These are phyloP conservation scores for Erucastrum elatum DNA, from an alignment of 345 rosid species.

Conservation along the genomic window DNA sequence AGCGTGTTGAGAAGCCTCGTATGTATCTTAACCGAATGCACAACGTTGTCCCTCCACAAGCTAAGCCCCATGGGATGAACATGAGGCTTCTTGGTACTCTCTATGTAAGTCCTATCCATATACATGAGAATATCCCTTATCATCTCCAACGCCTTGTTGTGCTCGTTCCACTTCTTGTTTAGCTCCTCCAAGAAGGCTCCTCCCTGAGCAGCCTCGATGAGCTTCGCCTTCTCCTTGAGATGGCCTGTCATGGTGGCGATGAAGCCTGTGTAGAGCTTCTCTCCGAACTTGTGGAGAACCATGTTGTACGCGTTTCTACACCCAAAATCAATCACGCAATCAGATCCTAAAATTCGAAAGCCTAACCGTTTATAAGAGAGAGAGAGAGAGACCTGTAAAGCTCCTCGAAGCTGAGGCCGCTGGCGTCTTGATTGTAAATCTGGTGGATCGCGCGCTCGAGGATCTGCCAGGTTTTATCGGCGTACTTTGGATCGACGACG, in stretches of 20 bases:
- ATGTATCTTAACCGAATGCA: constrained; percentile 74
- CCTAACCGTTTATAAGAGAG: not conserved
- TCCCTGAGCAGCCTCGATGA: constrained; percentile 90
- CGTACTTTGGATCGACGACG: constrained; percentile 95
- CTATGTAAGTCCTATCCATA: constrained; percentile 94
- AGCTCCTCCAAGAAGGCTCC: constrained; percentile 87
- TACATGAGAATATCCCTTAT: constrained; percentile 97
- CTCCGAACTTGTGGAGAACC: constrained; percentile 98
- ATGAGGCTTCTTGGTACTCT: constrained; percentile 73
- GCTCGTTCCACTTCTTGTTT: constrained; percentile 96
- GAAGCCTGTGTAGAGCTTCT: constrained; percentile 78
- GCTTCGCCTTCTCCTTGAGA: constrained; percentile 76
- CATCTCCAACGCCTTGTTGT: constrained; percentile 97
- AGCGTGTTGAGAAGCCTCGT: constrained; percentile 70
- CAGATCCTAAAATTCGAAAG: not conserved
- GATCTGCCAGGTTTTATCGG: constrained; percentile 97
- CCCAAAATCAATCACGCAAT: not conserved
- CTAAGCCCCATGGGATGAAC: constrained; percentile 92
- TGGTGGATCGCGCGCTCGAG: constrained; percentile 96
- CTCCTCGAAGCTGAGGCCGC: constrained; percentile 97
- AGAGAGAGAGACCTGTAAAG: constrained; percentile 66
- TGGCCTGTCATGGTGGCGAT: constrained; percentile 86
- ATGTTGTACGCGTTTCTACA: constrained; percentile 94
- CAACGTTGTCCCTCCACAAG: constrained; percentile 87
- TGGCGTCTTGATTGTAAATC: constrained; percentile 98